These are phyloP conservation scores for Staphylotrichum tortipilum DNA, from an alignment of 495 filamentous ascomycete genomes.

Conservation along the genomic window DNA sequence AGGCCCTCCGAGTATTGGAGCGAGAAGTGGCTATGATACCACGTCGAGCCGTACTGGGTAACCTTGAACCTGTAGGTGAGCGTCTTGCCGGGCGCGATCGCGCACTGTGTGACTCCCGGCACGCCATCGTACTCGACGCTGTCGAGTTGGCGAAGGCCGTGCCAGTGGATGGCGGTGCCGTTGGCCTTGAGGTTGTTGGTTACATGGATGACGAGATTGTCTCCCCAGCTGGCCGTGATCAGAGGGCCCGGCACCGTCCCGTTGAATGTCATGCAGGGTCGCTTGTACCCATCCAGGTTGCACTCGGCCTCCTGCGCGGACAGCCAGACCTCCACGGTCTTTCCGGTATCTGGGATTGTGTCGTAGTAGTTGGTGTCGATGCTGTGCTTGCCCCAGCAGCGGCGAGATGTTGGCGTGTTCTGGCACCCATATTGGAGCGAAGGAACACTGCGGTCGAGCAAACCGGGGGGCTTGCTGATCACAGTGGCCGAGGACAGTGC, in stretches of 20 bases:
- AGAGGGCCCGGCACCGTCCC: slow-evolving; percentile 46
- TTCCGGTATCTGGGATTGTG: slow-evolving; percentile 2
- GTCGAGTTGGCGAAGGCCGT: neutral
- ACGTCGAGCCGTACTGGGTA: slow-evolving; percentile 1
- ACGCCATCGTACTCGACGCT: neutral
- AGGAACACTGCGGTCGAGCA: no score
- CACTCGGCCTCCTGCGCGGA: slow-evolving; percentile 19
- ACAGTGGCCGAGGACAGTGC: no score
- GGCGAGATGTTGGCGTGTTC: slow-evolving; percentile 13
- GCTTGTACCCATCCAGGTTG: slow-evolving; percentile 43
- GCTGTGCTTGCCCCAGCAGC: slow-evolving; percentile 18
- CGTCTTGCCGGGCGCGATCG: neutral
- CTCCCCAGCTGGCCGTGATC: slow-evolving; percentile 43
- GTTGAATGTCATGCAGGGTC: slow-evolving; percentile 47
- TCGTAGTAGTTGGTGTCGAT: slow-evolving; percentile 22
- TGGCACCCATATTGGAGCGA: no score
- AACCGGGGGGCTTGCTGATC: no score
- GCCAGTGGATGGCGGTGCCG: slow-evolving; percentile 1
- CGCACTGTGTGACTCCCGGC: neutral
- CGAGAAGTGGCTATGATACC: slow-evolving; percentile 1
- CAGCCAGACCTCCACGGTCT: slow-evolving; percentile 16
- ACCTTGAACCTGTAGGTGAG: neutral
- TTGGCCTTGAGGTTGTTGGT: slow-evolving; percentile 1
- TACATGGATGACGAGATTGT: slow-evolving; percentile 34
- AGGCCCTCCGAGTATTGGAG: slow-evolving; percentile 1